phyloP scores from a whole-genome alignment of 2,329 filamentous ascomycete species.

The Cucurbitaria berberidis region DNA sequence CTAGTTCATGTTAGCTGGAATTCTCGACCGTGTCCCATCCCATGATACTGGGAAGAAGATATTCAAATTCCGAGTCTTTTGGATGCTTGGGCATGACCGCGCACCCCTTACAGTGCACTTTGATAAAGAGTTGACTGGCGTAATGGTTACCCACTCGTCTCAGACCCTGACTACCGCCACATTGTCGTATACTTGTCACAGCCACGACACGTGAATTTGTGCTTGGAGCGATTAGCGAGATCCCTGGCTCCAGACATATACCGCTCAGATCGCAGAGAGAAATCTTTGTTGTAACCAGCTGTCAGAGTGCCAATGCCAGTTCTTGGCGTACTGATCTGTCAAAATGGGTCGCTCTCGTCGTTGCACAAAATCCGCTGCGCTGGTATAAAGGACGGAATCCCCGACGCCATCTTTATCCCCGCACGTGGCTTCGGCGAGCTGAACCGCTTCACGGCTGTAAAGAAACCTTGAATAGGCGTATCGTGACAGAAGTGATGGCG shows the following conservation, averaged over 20 bases:
- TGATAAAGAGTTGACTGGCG: too few relatives aligned
- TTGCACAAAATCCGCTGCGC: not conserved
- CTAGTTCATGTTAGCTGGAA: too few relatives aligned
- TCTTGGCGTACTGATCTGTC: not conserved
- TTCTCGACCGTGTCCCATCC: too few relatives aligned
- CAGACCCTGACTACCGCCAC: not conserved
- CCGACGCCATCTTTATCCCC: not conserved
- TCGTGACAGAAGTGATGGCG: not conserved
- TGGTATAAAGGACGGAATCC: not conserved
- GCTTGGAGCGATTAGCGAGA: not conserved
- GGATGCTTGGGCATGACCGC: too few relatives aligned
- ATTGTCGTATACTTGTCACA: not conserved
- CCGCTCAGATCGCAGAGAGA: not conserved
- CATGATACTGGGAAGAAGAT: too few relatives aligned
- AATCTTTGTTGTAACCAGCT: not conserved
- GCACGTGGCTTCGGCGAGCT: conserved; percentile 1
- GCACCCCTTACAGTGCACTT: too few relatives aligned
- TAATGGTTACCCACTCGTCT: too few relatives aligned
- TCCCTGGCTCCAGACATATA: not conserved
- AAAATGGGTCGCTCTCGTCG: not conserved
- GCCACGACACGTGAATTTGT: not conserved
- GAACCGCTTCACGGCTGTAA: not conserved
- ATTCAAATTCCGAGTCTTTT: too few relatives aligned
- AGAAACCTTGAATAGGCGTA: not conserved
- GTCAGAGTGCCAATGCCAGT: not conserved